These are phyloP conservation scores for Lentinus tigrinus DNA, from an alignment of 768 basidiomycete species.

Conservation along the genomic window DNA sequence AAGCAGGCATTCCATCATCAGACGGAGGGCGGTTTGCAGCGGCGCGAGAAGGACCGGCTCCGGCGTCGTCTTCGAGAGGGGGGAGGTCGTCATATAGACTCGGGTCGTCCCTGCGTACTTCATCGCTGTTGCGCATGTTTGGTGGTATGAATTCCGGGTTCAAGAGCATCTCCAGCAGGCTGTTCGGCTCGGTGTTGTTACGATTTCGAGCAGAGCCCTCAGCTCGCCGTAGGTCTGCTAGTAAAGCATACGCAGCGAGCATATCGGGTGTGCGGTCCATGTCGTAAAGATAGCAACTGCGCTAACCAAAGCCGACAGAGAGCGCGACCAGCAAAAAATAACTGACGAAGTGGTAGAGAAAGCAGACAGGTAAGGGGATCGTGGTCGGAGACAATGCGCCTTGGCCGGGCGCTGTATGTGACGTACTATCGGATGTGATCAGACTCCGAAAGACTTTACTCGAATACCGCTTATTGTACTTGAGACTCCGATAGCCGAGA, in stretches of 20 bases:
- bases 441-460: neutral
- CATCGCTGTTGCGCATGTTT: neutral
- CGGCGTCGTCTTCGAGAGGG: constrained; percentile 6
- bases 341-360: neutral
- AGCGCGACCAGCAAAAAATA: neutral
- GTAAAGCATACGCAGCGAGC: neutral
- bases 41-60: neutral
- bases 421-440: too few relatives aligned
- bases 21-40: neutral
- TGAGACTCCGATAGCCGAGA: too few relatives aligned
- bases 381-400: neutral
- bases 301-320: neutral
- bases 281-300: neutral
- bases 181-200: neutral
- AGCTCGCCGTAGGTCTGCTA: neutral
- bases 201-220: neutral
- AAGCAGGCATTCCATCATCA: neutral
- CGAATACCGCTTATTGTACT: neutral
- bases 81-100: constrained; percentile 6
- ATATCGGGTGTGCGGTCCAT: neutral
- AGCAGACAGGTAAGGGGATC: too few relatives aligned
- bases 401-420: neutral
- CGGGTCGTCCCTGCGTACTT: neutral
- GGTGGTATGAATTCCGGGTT: neutral
- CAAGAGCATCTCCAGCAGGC: neutral